These are phyloP conservation scores for Monocercomonoides exilis DNA, from an alignment of 78 protist species.

Conservation along the genomic window DNA sequence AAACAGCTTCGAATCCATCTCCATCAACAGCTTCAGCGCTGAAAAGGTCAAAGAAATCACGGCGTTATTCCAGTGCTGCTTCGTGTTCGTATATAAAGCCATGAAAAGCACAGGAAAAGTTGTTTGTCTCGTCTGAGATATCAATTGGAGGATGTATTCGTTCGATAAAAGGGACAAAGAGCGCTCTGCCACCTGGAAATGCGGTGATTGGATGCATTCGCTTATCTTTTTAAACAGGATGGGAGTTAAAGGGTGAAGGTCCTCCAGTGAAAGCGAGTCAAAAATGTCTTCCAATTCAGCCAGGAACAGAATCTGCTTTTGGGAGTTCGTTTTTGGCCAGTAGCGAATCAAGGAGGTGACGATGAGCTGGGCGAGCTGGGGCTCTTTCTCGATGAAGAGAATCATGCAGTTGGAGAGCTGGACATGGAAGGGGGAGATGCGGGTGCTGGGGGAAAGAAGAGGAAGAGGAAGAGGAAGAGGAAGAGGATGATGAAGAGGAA, in stretches of 20 bases:
- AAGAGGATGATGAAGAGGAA: no score
- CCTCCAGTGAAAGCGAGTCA: not conserved
- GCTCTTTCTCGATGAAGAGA: not conserved
- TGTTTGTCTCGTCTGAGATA: not conserved
- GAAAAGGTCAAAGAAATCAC: not conserved
- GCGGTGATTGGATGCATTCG: not conserved
- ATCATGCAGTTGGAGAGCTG: not conserved
- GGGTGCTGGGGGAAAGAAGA: not conserved
- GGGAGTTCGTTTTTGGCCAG: not conserved
- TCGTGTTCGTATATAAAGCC: not conserved
- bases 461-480: not conserved
- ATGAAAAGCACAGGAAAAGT: not conserved
- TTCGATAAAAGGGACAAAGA: not conserved
- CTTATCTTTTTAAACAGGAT: not conserved
- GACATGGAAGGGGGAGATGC: not conserved
- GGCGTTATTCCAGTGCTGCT: not conserved
- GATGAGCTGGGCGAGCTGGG: not conserved
- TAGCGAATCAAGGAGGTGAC: not conserved
- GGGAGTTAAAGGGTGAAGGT: not conserved
- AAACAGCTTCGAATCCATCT: not conserved
- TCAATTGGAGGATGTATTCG: not conserved
- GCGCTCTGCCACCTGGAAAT: not conserved
- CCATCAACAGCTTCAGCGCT: not conserved
- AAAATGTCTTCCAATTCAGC: not conserved
- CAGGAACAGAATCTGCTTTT: not conserved